These are phyloP conservation scores for Hypoxylon lenormandii DNA, from an alignment of 495 filamentous ascomycete genomes.

Conservation along the genomic window DNA sequence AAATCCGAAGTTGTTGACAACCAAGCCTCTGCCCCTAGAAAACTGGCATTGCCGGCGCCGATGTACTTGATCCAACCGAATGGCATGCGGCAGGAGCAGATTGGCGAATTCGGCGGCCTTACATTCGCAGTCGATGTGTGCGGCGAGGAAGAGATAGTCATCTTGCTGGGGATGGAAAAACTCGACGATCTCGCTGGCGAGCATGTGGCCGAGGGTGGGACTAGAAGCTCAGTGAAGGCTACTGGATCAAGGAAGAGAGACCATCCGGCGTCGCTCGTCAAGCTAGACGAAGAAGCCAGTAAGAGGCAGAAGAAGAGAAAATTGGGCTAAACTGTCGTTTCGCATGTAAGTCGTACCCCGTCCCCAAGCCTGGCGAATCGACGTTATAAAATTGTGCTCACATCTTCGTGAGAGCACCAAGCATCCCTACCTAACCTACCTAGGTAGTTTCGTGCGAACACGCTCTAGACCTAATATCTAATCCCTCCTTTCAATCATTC, in stretches of 20 bases:
- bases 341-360: no score
- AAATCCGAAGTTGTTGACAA: conserved; percentile 20
- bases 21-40: conserved; percentile 24
- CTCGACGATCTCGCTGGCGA: not conserved
- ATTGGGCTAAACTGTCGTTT: not conserved
- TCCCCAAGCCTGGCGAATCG: no score
- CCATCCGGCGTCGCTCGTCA: not conserved
- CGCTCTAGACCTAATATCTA: no score
- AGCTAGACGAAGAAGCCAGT: not conserved
- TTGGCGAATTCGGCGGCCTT: conserved; percentile 32
- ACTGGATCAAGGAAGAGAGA: conserved; percentile 10
- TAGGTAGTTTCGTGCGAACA: no score
- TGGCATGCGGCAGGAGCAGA: conserved; percentile 10
- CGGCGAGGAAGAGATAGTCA: conserved; percentile 20
- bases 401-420: no score
- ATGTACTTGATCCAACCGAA: conserved; percentile 31
- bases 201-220: not conserved
- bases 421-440: no score
- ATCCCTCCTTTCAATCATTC: no score
- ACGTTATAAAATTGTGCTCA: no score
- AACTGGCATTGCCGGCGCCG: conserved; percentile 40
- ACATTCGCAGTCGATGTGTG: conserved; percentile 38
- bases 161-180: conserved; percentile 31
- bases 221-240: not conserved
- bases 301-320: not conserved